phyloP scores from a whole-genome alignment of 2,329 filamentous ascomycete genomes.

The Emericellopsis atlantica region DNA sequence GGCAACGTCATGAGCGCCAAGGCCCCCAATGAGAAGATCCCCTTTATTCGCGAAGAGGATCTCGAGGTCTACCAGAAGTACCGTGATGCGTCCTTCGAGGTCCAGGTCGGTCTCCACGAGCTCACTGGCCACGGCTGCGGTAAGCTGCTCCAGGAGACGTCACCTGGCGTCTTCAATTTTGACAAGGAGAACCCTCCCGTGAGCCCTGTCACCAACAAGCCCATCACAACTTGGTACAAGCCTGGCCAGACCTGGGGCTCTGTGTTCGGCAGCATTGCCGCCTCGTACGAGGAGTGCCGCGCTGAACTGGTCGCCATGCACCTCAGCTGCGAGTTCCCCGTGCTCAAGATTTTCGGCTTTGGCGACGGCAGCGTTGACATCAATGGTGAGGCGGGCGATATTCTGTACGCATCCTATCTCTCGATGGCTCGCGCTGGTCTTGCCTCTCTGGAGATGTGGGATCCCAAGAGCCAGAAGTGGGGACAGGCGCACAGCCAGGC shows the following conservation, averaged over 20 bases:
- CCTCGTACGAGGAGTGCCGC: slow-evolving; percentile 86
- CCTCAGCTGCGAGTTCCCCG: slow-evolving; percentile 75
- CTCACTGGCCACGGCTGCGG: slow-evolving; percentile 82
- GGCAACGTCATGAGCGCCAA: slow-evolving; percentile 90
- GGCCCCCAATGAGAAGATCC: slow-evolving; percentile 81
- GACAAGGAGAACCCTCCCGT: slow-evolving; percentile 69
- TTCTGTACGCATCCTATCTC: slow-evolving; percentile 80
- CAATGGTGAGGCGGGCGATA: slow-evolving; percentile 65
- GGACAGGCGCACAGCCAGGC: slow-evolving; percentile 88
- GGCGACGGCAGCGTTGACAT: slow-evolving; percentile 66
- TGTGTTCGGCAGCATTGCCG: slow-evolving; percentile 79
- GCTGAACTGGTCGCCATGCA: slow-evolving; percentile 92
- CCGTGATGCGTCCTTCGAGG: slow-evolving; percentile 81
- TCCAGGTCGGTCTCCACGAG: slow-evolving; percentile 91
- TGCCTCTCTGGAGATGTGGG: slow-evolving; percentile 84
- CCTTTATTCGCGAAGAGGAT: slow-evolving; percentile 74
- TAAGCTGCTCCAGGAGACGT: slow-evolving; percentile 84
- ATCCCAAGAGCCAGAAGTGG: slow-evolving; percentile 83
- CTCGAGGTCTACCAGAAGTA: slow-evolving; percentile 68
- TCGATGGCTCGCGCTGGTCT: slow-evolving; percentile 92
- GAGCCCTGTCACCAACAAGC: slow-evolving; percentile 66
- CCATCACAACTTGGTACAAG: slow-evolving; percentile 77
- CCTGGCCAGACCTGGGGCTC: slow-evolving; percentile 91
- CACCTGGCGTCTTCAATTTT: slow-evolving; percentile 76
- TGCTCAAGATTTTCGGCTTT: slow-evolving; percentile 84